These are phyloP conservation scores for Erodium texanum DNA, from an alignment of 441 rosid genomes.

Conservation along the genomic window DNA sequence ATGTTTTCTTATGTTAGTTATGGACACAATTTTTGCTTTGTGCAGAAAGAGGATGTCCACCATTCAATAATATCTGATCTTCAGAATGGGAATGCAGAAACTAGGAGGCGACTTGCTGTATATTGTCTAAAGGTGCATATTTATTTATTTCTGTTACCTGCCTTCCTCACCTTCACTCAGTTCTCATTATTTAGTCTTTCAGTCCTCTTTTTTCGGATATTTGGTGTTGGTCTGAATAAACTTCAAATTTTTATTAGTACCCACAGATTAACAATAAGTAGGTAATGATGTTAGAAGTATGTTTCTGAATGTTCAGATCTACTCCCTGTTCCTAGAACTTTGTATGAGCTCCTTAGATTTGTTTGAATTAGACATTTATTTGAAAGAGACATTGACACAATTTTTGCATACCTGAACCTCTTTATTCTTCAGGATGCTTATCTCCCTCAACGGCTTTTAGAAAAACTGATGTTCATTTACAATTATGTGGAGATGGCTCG, in stretches of 20 bases:
- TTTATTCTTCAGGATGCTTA: constrained; percentile 76
- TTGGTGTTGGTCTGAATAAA: not conserved
- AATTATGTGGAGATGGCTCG: constrained; percentile 99
- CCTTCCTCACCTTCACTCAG: constrained; percentile 6
- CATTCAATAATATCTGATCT: constrained; percentile 97
- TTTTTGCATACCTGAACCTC: constrained; percentile 6
- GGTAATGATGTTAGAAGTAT: not conserved
- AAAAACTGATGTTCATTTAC: constrained; percentile 84
- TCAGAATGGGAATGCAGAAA: constrained; percentile 97
- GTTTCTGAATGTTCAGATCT: not conserved
- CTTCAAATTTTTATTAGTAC: not conserved
- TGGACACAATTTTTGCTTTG: constrained; percentile 12
- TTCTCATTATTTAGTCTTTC: not conserved
- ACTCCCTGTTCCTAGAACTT: not conserved
- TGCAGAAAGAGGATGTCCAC: constrained; percentile 97
- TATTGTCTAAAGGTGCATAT: constrained; percentile 81
- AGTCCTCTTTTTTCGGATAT: not conserved
- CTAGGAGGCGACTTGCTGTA: constrained; percentile 97
- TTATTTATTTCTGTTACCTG: constrained; percentile 11
- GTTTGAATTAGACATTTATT: not conserved
- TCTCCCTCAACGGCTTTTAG: constrained; percentile 95
- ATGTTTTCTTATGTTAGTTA: not conserved
- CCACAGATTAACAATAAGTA: constrained; percentile 1
- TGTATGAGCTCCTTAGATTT: not conserved
- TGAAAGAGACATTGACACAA: not conserved